Evolutionary conservation across 2,329 filamentous ascomycete species (phyloP), one percentile per base, ranked within the genome.

Genomic region (Teratosphaeria pseudoeucalypti): DNA sequence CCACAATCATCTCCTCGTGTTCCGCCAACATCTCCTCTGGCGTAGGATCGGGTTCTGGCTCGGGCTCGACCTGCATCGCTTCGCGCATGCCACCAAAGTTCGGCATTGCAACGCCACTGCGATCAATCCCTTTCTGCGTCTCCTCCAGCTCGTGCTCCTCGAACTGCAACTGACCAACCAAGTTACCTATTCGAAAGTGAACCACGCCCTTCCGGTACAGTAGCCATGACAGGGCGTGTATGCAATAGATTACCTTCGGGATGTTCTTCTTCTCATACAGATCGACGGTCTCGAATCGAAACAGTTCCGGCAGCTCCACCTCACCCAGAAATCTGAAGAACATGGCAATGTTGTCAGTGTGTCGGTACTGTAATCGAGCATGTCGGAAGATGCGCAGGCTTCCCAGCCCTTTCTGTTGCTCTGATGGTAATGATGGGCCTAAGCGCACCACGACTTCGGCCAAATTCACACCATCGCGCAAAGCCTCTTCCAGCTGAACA

Each of bases 201-300:
- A 97, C 88, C 63, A 97, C 90, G 1, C 94, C 92, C 73, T 96
- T 94, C 55, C 94, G 87, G 74, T 90, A 96, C 11, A 99, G 80
- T n/a, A 99, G 81, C 91, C 92, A 99, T 72, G 92, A 97, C 19
- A 99, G 79, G 0, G 94, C 94, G 70, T 99, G 94, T 57, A 99
- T 94, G 72, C 94, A 99, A 77, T 99, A 95, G 63, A 99, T 99
- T 71, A 97, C 95, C 74, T 97, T 99, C 3, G 94, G 94, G 1
- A 97, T 95, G 69, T 99, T 99, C 77, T 99, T 99, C 80, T 97
- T 99, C 75, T 99, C 95, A 77, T 99, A 99, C 12, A 99, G 78
- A 74, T 99, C 94, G 64, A 97, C 95, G 54, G 97, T 81, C 73
- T 99, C 94, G 73, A 99, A 99, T 60, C 92, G 86, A 74, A 99